Evolutionary conservation across 2,329 filamentous ascomycete genomes (phyloP).

Genomic region (Fusarium graminum): DNA sequence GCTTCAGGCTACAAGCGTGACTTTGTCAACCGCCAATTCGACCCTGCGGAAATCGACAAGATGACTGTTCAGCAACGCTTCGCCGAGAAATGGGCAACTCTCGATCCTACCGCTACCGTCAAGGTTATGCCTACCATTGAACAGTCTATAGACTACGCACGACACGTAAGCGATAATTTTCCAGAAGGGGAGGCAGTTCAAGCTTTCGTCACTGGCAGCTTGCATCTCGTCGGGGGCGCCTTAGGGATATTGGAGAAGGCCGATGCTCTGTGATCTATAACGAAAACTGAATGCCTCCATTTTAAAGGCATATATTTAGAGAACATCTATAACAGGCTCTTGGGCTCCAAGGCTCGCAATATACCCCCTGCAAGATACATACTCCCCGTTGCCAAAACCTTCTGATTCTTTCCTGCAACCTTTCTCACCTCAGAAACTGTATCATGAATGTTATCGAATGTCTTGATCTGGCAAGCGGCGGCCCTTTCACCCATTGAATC

Average conservation of each 20-base stretch:
- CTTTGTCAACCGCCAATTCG: slow-evolving; percentile 68
- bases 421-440: slow-evolving; percentile 71
- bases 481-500: slow-evolving; percentile 70
- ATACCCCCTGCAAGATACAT: slow-evolving; percentile 86
- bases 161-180: slow-evolving; percentile 52
- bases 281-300: background rate
- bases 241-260: slow-evolving; percentile 63
- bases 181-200: slow-evolving; percentile 56
- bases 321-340: slow-evolving; percentile 51
- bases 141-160: slow-evolving; percentile 64
- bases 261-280: slow-evolving; percentile 55
- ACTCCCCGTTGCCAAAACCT: slow-evolving; percentile 84
- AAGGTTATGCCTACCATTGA: slow-evolving; percentile 66
- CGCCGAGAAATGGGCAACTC: slow-evolving; percentile 62
- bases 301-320: slow-evolving; percentile 6
- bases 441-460: slow-evolving; percentile 78
- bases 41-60: slow-evolving; percentile 64
- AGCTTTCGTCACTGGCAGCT: slow-evolving; percentile 71
- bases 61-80: slow-evolving; percentile 67
- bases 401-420: slow-evolving; percentile 59
- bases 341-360: slow-evolving; percentile 75
- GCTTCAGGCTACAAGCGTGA: slow-evolving; percentile 66
- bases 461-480: slow-evolving; percentile 59
- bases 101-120: slow-evolving; percentile 63
- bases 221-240: slow-evolving; percentile 72